Percentiles rank a stretch among this genome's conserved stretches.
Conservation (phyloP, 441 rosid species). For the Jatropha podagrica region DNA sequence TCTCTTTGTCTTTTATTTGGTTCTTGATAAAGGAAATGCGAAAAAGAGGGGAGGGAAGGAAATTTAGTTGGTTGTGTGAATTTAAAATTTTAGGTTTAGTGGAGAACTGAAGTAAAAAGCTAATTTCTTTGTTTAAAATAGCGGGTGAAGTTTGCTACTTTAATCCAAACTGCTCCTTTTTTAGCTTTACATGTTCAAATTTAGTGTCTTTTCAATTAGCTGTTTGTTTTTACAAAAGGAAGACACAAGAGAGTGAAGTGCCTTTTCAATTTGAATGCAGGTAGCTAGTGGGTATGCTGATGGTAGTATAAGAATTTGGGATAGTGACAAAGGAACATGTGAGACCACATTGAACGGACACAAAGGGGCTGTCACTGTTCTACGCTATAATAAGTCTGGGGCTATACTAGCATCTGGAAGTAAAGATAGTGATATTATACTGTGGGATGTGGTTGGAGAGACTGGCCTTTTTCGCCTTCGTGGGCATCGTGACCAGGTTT, state of each 20-base stretch:
- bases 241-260: background rate
- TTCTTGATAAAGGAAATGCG: background rate
- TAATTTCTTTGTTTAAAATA: too few species aligned
- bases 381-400: slow-evolving; percentile 66
- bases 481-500: slow-evolving; percentile 96
- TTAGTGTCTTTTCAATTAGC: background rate
- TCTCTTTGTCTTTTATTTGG: background rate
- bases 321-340: slow-evolving; percentile 66
- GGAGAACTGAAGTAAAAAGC: too few species aligned
- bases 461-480: slow-evolving; percentile 78
- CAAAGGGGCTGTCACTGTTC: slow-evolving; percentile 77
- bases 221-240: background rate
- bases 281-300: slow-evolving; percentile 81
- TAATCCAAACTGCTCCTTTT: background rate
- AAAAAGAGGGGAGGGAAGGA: too few species aligned
- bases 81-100: too few species aligned
- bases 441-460: slow-evolving; percentile 96
- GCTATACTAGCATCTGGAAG: slow-evolving; percentile 91
- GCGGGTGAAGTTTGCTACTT: too few species aligned
- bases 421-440: slow-evolving; percentile 83
- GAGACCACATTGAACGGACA: slow-evolving; percentile 81
- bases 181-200: background rate
- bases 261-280: slow-evolving; percentile 33
- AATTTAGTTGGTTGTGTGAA: too few species aligned
- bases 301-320: slow-evolving; percentile 89